These are phyloP conservation scores for Colletotrichum sp. DNA, from an alignment of 2,329 filamentous ascomycete species.

Conservation along the genomic window DNA sequence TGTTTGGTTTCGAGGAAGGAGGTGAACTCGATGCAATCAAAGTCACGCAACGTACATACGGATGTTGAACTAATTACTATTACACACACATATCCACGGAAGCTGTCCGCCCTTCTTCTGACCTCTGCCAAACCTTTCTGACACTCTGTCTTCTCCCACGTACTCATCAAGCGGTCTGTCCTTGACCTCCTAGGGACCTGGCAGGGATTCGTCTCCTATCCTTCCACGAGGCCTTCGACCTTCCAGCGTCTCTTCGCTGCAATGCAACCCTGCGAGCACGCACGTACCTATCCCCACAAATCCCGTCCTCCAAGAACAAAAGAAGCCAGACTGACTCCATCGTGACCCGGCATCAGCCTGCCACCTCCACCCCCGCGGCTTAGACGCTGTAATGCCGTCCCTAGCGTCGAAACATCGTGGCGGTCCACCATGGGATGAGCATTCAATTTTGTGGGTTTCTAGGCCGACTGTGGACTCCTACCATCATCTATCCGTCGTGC, in stretches of 20 bases:
- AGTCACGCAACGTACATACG: not conserved
- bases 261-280: not conserved
- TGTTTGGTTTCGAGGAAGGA: not conserved
- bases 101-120: not conserved
- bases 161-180: not conserved
- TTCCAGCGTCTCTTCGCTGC: not conserved
- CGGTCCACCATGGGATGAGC: not conserved
- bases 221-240: not conserved
- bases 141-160: not conserved
- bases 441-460: not conserved
- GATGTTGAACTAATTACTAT: not conserved
- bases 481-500: not conserved
- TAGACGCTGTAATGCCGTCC: not conserved
- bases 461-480: not conserved
- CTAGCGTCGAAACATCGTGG: not conserved
- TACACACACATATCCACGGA: not conserved
- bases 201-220: not conserved
- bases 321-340: not conserved
- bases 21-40: not conserved
- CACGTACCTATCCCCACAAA: not conserved
- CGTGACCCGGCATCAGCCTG: not conserved
- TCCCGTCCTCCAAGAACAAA: not conserved
- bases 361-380: not conserved
- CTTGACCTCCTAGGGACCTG: not conserved
- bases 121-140: not conserved